Evolutionary conservation across 306 rosid species (phyloP).

Genomic region (Fagus sylvatica): DNA sequence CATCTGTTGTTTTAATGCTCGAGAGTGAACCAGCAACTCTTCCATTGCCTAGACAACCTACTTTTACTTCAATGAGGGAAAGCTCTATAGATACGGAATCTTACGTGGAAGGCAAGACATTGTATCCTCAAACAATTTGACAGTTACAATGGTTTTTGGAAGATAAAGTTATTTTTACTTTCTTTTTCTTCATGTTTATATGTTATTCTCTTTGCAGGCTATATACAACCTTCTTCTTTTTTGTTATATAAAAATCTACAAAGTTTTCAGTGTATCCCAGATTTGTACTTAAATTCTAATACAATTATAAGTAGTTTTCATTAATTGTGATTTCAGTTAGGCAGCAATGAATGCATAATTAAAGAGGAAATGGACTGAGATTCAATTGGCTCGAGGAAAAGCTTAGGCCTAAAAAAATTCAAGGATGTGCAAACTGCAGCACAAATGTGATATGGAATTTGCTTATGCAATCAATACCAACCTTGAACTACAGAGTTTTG

Average conservation of each 20-base stretch:
- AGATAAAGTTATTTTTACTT: conserved; percentile 36
- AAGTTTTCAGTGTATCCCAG: too few species aligned
- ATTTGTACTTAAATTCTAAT: too few species aligned
- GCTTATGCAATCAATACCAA: too few species aligned
- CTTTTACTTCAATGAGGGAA: conserved; percentile 54
- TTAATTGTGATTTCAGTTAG: too few species aligned
- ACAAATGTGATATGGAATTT: too few species aligned
- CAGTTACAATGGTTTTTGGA: conserved; percentile 62
- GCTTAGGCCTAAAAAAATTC: neutral
- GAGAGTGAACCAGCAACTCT: conserved; percentile 71
- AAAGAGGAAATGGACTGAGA: neutral
- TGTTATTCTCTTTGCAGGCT: neutral
- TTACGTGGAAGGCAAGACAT: conserved; percentile 42
- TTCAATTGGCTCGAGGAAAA: neutral
- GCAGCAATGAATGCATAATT: neutral
- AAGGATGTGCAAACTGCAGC: neutral
- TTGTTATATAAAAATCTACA: neutral
- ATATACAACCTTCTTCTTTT: neutral
- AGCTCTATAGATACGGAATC: conserved; percentile 45
- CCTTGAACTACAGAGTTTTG: too few species aligned
- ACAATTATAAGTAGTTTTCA: too few species aligned
- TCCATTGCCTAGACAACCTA: conserved; percentile 64
- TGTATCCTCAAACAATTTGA: conserved; percentile 56
- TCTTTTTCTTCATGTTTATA: conserved; percentile 13
- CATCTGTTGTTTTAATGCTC: conserved; percentile 71